These are phyloP conservation scores for Botrytis tulipae DNA, from an alignment of 2,329 filamentous ascomycete genomes.

Conservation along the genomic window DNA sequence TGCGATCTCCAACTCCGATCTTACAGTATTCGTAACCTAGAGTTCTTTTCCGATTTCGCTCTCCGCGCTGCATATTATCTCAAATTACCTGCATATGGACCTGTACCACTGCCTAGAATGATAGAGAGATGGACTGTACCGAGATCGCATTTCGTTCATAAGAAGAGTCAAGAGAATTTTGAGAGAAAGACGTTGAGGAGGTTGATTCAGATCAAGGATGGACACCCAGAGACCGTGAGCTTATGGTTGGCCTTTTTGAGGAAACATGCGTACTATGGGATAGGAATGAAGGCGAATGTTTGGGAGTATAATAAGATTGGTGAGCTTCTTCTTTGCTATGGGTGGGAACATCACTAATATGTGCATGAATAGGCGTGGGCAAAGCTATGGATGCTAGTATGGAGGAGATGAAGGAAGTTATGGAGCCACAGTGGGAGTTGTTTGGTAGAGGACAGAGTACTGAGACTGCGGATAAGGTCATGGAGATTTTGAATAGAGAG, in stretches of 20 bases:
- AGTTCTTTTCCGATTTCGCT: constrained; percentile 94
- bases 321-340: constrained; percentile 42
- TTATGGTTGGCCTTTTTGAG: constrained; percentile 89
- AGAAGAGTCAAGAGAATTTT: constrained; percentile 98
- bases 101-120: constrained; percentile 80
- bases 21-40: constrained; percentile 83
- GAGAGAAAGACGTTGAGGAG: constrained; percentile 84
- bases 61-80: constrained; percentile 94
- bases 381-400: constrained; percentile 52
- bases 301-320: constrained; percentile 81
- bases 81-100: constrained; percentile 79
- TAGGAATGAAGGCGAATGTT: constrained; percentile 98
- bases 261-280: constrained; percentile 91
- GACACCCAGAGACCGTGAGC: constrained; percentile 82
- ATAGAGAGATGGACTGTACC: constrained; percentile 95
- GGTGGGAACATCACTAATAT: constrained; percentile 9
- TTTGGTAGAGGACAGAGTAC: constrained; percentile 53
- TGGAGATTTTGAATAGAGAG: constrained; percentile 55
- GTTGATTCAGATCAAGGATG: constrained; percentile 89
- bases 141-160: constrained; percentile 85
- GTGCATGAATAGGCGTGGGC: constrained; percentile 45
- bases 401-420: constrained; percentile 44
- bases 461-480: constrained; percentile 53
- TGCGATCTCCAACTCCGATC: constrained; percentile 93
- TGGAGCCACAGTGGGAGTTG: constrained; percentile 54